Evolutionary conservation across 2,329 filamentous ascomycete genomes (phyloP), one percentile per base, ranked within the genome.

Genomic region (Aspergillus ochraceus): DNA sequence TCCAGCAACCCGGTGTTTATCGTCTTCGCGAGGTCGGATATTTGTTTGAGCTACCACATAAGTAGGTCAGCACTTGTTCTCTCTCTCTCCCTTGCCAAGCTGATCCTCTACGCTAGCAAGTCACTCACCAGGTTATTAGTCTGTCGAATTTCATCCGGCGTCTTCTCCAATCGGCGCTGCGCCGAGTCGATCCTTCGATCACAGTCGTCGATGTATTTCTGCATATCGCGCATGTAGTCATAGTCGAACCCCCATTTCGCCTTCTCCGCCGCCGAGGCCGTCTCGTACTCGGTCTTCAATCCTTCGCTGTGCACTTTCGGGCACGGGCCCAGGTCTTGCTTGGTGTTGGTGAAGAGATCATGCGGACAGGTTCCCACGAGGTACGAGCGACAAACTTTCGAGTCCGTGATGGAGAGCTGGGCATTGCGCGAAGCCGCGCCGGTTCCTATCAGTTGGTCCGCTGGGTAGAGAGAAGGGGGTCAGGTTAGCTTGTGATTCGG

Each of bases 261-360:
- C 74, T 88, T 90, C 69, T 94, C 89, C 30, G 86, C 78, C 2
- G 89, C 81, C 4, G 89, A 80, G 0, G 95, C 86, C 1, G 80
- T 83, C 68, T 96, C 90, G 76, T 95, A 99, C 75, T 99, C 93
- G 52, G 88, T 82, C 78, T 97, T 97, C 66, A 98, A 84, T 12
- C 88, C 87, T 74, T 97, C 93, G 52, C 87, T 90, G 79, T 99
- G 95, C 26, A 94, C 85, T 74, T 94, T 95, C 53, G 91, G 86
- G 73, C 95, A 99, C 0, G 88, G 86, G 2, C 95, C 95, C 36
- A 98, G 86, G 75, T 99, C 95, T 83, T 98, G 93, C 81, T 97
- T 98, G 50, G 95, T 99, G 80, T 99, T 99, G 66, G 94, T 99
- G 84, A 99, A 99, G 72, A 99, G 91, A 75, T 99, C 95, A 82